A percentile compares a stretch with the other conserved stretches of the same genome.
These are phyloP conservation scores for Diaporthe vexans DNA, from an alignment of 2,329 filamentous ascomycete species.

Conservation along the genomic window DNA sequence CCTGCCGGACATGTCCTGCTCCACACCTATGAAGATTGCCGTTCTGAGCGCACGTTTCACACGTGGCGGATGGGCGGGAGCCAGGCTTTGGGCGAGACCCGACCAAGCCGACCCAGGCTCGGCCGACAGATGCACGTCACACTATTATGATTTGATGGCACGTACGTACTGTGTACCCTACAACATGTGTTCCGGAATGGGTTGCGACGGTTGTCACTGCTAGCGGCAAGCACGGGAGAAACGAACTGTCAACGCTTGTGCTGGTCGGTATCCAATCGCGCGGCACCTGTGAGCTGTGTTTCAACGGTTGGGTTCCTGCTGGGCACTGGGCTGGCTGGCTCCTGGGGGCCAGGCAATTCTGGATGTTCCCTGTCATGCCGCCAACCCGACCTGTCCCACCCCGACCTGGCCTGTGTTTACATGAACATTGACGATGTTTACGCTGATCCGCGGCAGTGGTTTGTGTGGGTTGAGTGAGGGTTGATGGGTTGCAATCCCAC, in stretches of 20 bases:
- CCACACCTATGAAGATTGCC: constrained; percentile 23
- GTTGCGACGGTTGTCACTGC: constrained; percentile 5
- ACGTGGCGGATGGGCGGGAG: constrained; percentile 17
- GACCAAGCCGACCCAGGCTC: no score
- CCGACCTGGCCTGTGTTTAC: constrained; percentile 24
- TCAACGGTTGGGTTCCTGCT: not conserved
- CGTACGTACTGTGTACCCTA: not conserved
- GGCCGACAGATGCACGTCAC: constrained; percentile 12
- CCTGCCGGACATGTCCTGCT: constrained; percentile 22
- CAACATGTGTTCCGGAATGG: not conserved
- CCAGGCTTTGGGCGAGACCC: not conserved
- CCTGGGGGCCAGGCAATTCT: no score
- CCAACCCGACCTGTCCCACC: constrained; percentile 11
- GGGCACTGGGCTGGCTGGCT: no score
- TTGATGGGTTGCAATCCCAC: not conserved
- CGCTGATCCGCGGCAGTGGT: constrained; percentile 22
- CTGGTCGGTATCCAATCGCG: constrained; percentile 26
- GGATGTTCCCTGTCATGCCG: not conserved
- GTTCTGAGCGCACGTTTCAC: constrained; percentile 26
- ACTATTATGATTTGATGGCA: not conserved
- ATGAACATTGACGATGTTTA: not conserved
- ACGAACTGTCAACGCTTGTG: not conserved
- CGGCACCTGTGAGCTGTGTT: not conserved
- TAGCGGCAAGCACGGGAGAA: constrained; percentile 10
- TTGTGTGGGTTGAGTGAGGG: not conserved